Evolutionary conservation across 345 rosid genomes (phyloP).

Genomic region (Viola odorata): DNA sequence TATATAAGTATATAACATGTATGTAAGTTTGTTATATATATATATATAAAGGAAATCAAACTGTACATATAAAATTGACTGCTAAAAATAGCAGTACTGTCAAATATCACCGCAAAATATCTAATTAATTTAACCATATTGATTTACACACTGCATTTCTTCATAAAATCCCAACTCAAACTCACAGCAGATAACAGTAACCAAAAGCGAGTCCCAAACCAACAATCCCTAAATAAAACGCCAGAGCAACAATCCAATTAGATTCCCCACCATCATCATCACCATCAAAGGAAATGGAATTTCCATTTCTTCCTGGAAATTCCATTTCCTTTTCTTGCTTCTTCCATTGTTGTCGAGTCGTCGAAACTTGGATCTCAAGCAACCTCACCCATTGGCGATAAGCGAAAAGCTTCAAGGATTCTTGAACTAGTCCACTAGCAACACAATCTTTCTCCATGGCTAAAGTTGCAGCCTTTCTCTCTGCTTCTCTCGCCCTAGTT

Average conservation of each 20-base stretch:
- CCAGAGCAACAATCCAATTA: conserved; percentile 32
- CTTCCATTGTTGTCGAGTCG: conserved; percentile 19
- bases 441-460: conserved; percentile 36
- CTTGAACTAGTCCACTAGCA: conserved; percentile 28
- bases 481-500: conserved; percentile 65
- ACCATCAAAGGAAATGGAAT: not conserved
- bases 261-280: conserved; percentile 6
- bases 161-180: too few species aligned
- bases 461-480: conserved; percentile 36
- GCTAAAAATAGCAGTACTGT: too few species aligned
- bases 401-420: conserved; percentile 38
- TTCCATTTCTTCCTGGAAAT: not conserved
- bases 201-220: conserved; percentile 41
- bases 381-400: conserved; percentile 43
- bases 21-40: not conserved
- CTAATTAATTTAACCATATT: not conserved
- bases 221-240: conserved; percentile 42
- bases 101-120: too few species aligned
- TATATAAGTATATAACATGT: too few species aligned
- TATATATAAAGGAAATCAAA: not conserved
- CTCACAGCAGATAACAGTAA: conserved; percentile 1
- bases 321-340: not conserved
- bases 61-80: too few species aligned
- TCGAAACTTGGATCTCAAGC: conserved; percentile 43
- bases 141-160: not conserved